A percentile compares a stretch with the other conserved stretches of the same genome.
phyloP scores from a whole-genome alignment of 441 rosid genomes.

The Rhodomyrtus psidioides region DNA sequence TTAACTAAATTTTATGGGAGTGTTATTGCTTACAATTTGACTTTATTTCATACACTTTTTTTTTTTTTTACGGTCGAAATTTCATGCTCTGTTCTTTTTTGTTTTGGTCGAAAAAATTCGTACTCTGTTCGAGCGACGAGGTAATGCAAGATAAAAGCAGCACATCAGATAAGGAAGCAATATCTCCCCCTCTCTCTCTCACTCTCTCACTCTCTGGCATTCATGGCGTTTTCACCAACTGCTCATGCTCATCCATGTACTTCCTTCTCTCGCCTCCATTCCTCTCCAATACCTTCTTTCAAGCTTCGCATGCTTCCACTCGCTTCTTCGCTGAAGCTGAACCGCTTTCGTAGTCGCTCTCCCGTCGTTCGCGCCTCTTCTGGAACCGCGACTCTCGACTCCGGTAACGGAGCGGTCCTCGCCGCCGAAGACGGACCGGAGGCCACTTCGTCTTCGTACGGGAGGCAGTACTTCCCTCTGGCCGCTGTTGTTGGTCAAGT shows the following conservation, averaged over 20 bases:
- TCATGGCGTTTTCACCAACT: slow-evolving; percentile 29
- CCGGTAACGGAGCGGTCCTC: slow-evolving; percentile 52
- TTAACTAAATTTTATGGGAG: neutral
- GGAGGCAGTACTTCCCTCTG: slow-evolving; percentile 79
- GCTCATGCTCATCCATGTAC: slow-evolving; percentile 1
- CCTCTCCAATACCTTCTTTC: slow-evolving; percentile 5
- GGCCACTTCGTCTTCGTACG: slow-evolving; percentile 32
- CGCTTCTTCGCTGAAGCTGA: slow-evolving; percentile 11
- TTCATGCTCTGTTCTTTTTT: no score
- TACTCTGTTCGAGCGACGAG: neutral
- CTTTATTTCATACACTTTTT: neutral
- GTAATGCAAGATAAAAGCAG: neutral
- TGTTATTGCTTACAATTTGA: neutral
- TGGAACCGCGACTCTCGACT: slow-evolving; percentile 35
- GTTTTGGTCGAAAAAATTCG: no score
- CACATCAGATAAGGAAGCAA: neutral
- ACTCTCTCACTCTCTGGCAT: neutral
- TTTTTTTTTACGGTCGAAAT: no score
- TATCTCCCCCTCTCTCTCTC: neutral
- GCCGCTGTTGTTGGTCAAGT: slow-evolving; percentile 99
- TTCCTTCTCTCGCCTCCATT: slow-evolving; percentile 12
- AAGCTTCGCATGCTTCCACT: slow-evolving; percentile 16
- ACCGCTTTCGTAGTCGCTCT: slow-evolving; percentile 23
- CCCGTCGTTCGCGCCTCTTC: neutral
- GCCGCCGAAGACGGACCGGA: slow-evolving; percentile 12